Evolutionary conservation across 1,284 basidiomycete genomes (phyloP).

Genomic region (Trichosporon sp.): DNA sequence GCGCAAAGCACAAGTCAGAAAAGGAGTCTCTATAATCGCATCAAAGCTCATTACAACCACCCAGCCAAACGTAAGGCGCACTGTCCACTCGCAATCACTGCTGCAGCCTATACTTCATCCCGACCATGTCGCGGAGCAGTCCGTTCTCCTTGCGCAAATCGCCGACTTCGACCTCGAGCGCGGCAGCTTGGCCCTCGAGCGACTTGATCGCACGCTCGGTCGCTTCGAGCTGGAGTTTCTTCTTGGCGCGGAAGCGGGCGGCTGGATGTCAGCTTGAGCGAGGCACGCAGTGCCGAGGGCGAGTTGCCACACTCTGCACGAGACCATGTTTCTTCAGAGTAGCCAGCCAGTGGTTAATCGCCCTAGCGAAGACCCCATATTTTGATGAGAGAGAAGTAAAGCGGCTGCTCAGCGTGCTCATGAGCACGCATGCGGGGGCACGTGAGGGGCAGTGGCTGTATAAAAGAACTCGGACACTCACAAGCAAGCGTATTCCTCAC

Average conservation of each 20-base stretch:
- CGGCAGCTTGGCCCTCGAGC: slow-evolving; percentile 25
- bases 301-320: too few species aligned
- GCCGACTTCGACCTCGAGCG: slow-evolving; percentile 25
- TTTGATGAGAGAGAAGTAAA: too few species aligned
- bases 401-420: too few species aligned
- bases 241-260: slow-evolving; percentile 34
- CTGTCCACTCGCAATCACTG: not conserved
- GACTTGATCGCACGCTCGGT: slow-evolving; percentile 25
- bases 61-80: too few species aligned
- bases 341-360: not conserved
- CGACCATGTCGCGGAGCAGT: slow-evolving; percentile 31
- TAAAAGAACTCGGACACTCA: too few species aligned
- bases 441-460: not conserved
- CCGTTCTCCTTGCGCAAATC: slow-evolving; percentile 33
- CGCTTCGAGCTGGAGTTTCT: slow-evolving; percentile 25
- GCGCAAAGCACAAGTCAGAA: too few species aligned
- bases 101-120: slow-evolving; percentile 26
- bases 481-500: slow-evolving; percentile 33
- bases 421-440: too few species aligned
- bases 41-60: not conserved
- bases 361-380: too few species aligned
- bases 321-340: too few species aligned
- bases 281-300: not conserved
- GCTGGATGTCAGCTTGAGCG: slow-evolving; percentile 13
- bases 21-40: not conserved